These are phyloP conservation scores for Crassisporium funariophilum DNA, from an alignment of 768 basidiomycete genomes.

Conservation along the genomic window DNA sequence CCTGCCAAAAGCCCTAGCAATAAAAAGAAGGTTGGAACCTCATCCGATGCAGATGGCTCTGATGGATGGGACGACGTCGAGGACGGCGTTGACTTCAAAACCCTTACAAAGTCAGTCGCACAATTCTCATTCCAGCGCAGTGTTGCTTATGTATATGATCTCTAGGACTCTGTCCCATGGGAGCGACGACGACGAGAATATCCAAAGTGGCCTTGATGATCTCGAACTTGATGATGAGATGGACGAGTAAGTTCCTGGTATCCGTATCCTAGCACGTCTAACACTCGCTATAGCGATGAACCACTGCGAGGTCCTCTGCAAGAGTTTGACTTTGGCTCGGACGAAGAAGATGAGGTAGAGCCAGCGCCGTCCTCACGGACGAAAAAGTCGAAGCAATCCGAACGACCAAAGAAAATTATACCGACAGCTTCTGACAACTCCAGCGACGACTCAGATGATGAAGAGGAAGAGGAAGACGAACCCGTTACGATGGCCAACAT, in stretches of 20 bases:
- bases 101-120: constrained; percentile 40
- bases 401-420: constrained; percentile 50
- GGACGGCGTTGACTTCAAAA: constrained; percentile 46
- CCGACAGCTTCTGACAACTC: constrained; percentile 48
- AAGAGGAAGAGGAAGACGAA: constrained; percentile 49
- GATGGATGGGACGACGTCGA: constrained; percentile 69
- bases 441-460: constrained; percentile 41
- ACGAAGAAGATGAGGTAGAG: constrained; percentile 52
- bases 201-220: constrained; percentile 52
- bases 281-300: constrained; percentile 44
- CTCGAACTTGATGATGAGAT: constrained; percentile 51
- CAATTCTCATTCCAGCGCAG: background rate
- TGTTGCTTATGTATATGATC: constrained; percentile 10
- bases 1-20: constrained; percentile 13
- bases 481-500: constrained; percentile 79
- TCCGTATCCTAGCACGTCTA: constrained; percentile 5
- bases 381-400: constrained; percentile 58
- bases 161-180: constrained; percentile 51
- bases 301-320: constrained; percentile 50
- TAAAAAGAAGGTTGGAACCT: constrained; percentile 15
- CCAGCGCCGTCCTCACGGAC: constrained; percentile 36
- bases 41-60: constrained; percentile 33
- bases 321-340: constrained; percentile 68
- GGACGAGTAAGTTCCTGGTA: constrained; percentile 25
- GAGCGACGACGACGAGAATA: constrained; percentile 35